Conservation (phyloP, 176 grass and related monocot genomes). For the Elymus sibiricus region DNA sequence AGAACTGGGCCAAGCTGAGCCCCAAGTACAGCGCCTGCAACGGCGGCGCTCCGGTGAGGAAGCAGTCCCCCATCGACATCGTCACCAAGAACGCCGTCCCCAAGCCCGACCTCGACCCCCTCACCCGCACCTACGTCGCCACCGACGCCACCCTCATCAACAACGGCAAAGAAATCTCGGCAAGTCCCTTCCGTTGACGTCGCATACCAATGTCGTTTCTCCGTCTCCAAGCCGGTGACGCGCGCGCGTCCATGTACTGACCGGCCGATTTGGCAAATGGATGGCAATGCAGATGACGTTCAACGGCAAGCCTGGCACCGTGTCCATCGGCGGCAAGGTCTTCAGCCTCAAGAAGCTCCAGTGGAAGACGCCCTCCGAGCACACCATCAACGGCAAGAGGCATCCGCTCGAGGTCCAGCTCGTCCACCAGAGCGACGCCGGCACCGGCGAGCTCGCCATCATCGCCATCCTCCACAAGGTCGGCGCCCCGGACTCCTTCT, state of each 20-base stretch:
- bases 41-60: constrained; percentile 15
- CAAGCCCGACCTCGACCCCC: constrained; percentile 2
- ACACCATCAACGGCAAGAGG: constrained; percentile 71
- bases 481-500: constrained; percentile 60
- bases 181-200: not conserved
- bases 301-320: constrained; percentile 15
- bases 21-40: constrained; percentile 44
- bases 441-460: constrained; percentile 20
- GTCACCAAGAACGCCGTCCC: constrained; percentile 22
- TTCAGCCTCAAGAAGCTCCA: constrained; percentile 44
- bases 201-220: not conserved
- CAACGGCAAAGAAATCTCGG: constrained; percentile 51
- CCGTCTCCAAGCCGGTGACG: not conserved
- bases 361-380: constrained; percentile 83
- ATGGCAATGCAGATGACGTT: constrained; percentile 34
- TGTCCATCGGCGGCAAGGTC: constrained; percentile 42
- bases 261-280: not conserved
- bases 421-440: constrained; percentile 48
- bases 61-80: constrained; percentile 84
- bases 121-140: constrained; percentile 42
- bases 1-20: constrained; percentile 68
- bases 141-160: constrained; percentile 47
- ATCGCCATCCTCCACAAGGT: constrained; percentile 55
- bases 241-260: not conserved
- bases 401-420: constrained; percentile 63